These are phyloP conservation scores for Penicillium griseofulvum DNA, from an alignment of 2,329 filamentous ascomycete genomes.

Conservation along the genomic window DNA sequence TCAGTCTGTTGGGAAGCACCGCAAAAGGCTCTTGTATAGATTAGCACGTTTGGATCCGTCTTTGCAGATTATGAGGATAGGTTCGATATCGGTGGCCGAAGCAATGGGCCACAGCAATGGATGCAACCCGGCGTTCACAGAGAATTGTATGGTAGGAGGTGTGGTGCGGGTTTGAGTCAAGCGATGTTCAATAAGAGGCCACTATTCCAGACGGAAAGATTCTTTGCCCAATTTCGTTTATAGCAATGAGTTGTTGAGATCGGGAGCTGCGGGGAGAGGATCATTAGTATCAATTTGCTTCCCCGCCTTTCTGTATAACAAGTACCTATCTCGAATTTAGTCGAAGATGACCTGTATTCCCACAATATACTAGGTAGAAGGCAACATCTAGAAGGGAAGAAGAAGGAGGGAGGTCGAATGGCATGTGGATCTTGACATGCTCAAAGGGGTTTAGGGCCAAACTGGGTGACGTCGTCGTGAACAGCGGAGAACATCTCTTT, in stretches of 20 bases:
- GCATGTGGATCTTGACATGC: slow-evolving; percentile 25
- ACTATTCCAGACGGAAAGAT: not conserved
- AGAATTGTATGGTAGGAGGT: not conserved
- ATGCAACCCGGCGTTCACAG: slow-evolving; percentile 13
- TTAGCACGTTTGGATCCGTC: not conserved
- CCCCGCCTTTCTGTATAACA: not conserved
- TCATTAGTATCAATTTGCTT: slow-evolving; percentile 13
- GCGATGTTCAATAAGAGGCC: not conserved
- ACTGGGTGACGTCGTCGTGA: slow-evolving; percentile 33
- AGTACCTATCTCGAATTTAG: not conserved
- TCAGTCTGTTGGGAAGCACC: not conserved
- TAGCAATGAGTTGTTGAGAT: slow-evolving; percentile 11
- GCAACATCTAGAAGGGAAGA: not conserved
- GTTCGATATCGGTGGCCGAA: not conserved
- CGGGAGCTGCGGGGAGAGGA: slow-evolving; percentile 8
- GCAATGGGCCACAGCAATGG: slow-evolving; percentile 3
- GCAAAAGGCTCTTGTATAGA: not conserved
- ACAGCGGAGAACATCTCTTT: not conserved
- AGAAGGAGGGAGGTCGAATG: slow-evolving; percentile 12
- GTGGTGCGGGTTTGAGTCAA: not conserved
- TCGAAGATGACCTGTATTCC: not conserved
- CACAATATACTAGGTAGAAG: not conserved
- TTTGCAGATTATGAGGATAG: not conserved
- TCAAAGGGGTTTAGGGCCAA: slow-evolving; percentile 22
- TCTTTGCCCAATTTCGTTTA: not conserved